phyloP scores from a whole-genome alignment of 768 basidiomycete species.

The Mycena vitilis region DNA sequence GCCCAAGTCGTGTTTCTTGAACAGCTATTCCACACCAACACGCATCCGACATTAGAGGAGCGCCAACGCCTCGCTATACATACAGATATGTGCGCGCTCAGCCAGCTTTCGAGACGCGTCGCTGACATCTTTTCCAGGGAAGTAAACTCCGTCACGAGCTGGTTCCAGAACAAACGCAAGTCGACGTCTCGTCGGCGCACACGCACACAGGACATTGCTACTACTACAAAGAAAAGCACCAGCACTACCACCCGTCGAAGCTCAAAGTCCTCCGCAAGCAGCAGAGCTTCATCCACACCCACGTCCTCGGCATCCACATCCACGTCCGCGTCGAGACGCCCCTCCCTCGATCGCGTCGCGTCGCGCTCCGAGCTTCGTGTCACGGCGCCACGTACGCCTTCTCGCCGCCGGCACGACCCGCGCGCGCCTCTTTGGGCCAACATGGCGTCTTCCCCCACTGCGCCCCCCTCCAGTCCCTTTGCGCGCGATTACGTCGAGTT shows the following conservation, averaged over 20 bases:
- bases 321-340: conserved; percentile 46
- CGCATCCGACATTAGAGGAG: conserved; percentile 78
- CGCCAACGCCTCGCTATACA: conserved; percentile 71
- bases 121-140: conserved; percentile 55
- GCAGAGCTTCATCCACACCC: conserved; percentile 42
- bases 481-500: conserved; percentile 60
- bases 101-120: conserved; percentile 25
- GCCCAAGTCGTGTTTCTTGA: conserved; percentile 77
- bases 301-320: conserved; percentile 33
- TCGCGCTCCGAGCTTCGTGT: conserved; percentile 62
- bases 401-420: conserved; percentile 47
- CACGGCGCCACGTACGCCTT: conserved; percentile 54
- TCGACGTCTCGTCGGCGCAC: conserved; percentile 49
- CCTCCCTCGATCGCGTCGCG: conserved; percentile 68
- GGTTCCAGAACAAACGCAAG: conserved; percentile 87
- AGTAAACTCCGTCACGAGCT: conserved; percentile 75
- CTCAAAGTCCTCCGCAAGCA: conserved; percentile 40
- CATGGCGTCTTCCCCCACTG: conserved; percentile 75
- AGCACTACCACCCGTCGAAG: conserved; percentile 40
- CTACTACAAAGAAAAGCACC: conserved; percentile 45
- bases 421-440: conserved; percentile 59
- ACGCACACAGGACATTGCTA: conserved; percentile 41
- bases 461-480: conserved; percentile 63
- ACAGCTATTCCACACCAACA: conserved; percentile 75
- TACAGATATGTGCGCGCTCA: conserved; percentile 68